These are phyloP conservation scores for Plasmodium inui DNA, from an alignment of 169 alveolate genomes.

Conservation along the genomic window DNA sequence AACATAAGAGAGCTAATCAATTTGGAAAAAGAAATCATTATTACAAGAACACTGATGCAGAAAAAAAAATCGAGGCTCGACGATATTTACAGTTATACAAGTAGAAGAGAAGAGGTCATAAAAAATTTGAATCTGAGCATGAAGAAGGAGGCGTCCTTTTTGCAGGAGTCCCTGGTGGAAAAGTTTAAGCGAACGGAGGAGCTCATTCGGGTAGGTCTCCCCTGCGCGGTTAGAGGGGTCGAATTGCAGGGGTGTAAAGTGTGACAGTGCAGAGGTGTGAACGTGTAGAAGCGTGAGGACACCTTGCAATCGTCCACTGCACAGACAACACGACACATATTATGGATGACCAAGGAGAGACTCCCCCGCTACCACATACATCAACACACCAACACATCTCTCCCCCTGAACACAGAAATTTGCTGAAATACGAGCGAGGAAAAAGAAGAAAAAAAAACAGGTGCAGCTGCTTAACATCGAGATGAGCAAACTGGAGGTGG, in stretches of 20 bases:
- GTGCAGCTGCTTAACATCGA: conserved; percentile 62
- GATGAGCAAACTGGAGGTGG: conserved; percentile 67
- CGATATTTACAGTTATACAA: conserved; percentile 46
- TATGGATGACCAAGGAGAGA: not conserved
- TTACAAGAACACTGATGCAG: conserved; percentile 53
- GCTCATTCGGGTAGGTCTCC: conserved; percentile 30
- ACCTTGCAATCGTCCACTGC: not conserved
- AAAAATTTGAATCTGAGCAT: conserved; percentile 21
- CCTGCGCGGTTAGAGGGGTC: not conserved
- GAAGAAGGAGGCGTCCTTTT: conserved; percentile 18
- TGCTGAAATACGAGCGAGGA: conserved; percentile 40
- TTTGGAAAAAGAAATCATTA: conserved; percentile 52
- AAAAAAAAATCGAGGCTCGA: conserved; percentile 34
- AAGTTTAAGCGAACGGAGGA: conserved; percentile 59
- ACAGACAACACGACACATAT: not conserved
- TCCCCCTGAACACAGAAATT: conserved; percentile 12
- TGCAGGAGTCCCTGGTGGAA: conserved; percentile 31
- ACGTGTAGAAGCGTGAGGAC: not conserved
- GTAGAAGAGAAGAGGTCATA: conserved; percentile 39
- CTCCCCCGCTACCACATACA: not conserved
- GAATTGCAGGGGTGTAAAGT: no score
- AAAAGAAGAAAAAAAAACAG: conserved; percentile 52
- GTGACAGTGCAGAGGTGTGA: not conserved
- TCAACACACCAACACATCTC: no score
- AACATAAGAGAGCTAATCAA: conserved; percentile 50